phyloP scores from a whole-genome alignment of 345 rosid species.

The Rhizophora apiculata region DNA sequence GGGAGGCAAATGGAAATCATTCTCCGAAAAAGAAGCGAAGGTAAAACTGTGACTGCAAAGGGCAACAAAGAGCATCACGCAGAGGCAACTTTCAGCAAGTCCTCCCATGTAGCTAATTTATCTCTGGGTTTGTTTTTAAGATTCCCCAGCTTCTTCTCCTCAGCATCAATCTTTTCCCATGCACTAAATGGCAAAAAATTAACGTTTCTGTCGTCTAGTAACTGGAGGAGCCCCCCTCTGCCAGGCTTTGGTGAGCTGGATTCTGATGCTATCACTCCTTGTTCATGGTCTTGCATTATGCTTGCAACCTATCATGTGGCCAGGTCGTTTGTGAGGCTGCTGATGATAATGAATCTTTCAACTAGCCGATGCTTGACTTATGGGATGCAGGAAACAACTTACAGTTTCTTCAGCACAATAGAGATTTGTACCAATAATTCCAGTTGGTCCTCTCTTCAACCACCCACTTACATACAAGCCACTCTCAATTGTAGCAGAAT shows the following conservation, averaged over 20 bases:
- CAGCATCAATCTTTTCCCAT: conserved; percentile 79
- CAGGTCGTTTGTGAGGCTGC: not conserved
- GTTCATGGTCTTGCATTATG: conserved; percentile 64
- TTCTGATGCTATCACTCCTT: conserved; percentile 34
- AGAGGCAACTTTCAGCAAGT: conserved; percentile 42
- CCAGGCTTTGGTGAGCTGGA: conserved; percentile 47
- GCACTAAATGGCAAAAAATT: conserved; percentile 45
- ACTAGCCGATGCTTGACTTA: not conserved
- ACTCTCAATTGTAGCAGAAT: conserved; percentile 36
- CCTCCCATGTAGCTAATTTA: conserved; percentile 56
- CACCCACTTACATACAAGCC: conserved; percentile 96
- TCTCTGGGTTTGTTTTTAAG: conserved; percentile 61
- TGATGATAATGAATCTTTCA: not conserved
- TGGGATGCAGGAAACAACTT: conserved; percentile 28
- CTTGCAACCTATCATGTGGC: conserved; percentile 55
- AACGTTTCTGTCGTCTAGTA: conserved; percentile 46
- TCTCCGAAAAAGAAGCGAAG: no score
- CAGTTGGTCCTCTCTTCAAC: conserved; percentile 94
- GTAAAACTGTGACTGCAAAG: no score
- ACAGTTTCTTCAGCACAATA: conserved; percentile 93
- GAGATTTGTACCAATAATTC: conserved; percentile 85
- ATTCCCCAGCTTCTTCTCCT: conserved; percentile 66
- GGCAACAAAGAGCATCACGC: conserved; percentile 11
- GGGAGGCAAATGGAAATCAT: no score
- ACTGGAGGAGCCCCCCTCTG: conserved; percentile 58